Percentiles rank a stretch among this genome's conserved stretches.
Evolutionary conservation across 208 protist genomes (phyloP).

Genomic region (Plasmodiophora brassicae): DNA sequence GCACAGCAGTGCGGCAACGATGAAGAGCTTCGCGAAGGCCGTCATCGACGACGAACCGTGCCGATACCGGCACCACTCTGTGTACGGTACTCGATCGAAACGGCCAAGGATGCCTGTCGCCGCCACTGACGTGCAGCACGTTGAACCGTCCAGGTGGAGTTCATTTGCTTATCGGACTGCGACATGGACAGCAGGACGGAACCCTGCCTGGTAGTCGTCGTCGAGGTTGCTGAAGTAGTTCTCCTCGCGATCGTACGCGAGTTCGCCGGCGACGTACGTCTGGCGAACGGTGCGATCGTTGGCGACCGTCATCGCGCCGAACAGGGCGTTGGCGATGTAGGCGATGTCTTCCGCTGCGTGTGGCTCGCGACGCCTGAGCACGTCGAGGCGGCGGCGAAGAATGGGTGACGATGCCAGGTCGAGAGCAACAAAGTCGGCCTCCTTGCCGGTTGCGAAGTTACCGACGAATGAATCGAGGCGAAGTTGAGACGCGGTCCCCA

Average conservation of each 20-base stretch:
- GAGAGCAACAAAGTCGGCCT: constrained; percentile 5
- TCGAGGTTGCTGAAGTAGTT: not conserved
- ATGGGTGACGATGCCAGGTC: not conserved
- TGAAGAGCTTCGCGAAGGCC: too few species aligned
- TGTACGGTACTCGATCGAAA: too few species aligned
- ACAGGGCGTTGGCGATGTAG: not conserved
- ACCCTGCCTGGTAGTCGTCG: too few species aligned
- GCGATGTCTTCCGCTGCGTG: not conserved
- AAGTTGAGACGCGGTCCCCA: not conserved
- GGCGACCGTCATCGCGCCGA: not conserved
- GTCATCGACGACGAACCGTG: too few species aligned
- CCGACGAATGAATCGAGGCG: not conserved
- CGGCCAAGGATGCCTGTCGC: too few species aligned
- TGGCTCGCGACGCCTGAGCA: not conserved
- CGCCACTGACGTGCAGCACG: too few species aligned
- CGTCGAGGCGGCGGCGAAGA: not conserved
- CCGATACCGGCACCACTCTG: too few species aligned
- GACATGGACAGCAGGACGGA: too few species aligned
- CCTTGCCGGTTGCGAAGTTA: not conserved
- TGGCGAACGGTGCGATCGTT: not conserved
- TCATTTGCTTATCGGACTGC: too few species aligned
- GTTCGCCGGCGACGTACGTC: not conserved
- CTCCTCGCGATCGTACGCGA: not conserved
- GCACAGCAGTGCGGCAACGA: too few species aligned
- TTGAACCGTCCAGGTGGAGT: too few species aligned